A percentile compares a stretch with the other conserved stretches of the same genome.
phyloP scores from a whole-genome alignment of 1,284 basidiomycete species.

The Tilletiopsis washingtonensis region DNA sequence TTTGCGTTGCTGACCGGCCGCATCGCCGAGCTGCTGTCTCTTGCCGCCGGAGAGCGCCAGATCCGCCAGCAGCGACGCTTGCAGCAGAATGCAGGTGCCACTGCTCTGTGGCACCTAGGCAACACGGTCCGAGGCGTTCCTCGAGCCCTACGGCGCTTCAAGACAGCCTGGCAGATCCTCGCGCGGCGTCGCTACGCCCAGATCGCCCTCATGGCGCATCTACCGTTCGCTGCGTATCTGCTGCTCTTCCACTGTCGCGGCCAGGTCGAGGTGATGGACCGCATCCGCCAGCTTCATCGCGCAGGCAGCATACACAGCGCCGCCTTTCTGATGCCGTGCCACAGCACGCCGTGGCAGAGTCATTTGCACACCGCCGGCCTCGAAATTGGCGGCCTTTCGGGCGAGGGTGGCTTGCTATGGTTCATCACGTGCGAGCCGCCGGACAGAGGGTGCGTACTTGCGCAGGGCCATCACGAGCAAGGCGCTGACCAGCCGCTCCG shows the following conservation, averaged over 20 bases:
- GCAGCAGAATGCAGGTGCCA: too few relatives aligned
- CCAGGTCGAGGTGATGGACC: constrained; percentile 20
- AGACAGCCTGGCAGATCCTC: too few relatives aligned
- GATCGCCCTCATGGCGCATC: constrained; percentile 12
- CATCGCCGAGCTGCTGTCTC: too few relatives aligned
- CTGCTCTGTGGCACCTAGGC: too few relatives aligned
- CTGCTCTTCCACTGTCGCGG: constrained; percentile 22
- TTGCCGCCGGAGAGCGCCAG: too few relatives aligned
- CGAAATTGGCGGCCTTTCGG: too few relatives aligned
- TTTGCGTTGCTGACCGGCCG: neutral
- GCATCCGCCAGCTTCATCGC: constrained; percentile 9
- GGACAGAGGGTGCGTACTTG: neutral
- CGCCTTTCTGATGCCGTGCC: constrained; percentile 90
- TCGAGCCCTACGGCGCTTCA: too few relatives aligned
- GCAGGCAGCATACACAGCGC: constrained; percentile 52
- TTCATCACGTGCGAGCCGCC: constrained; percentile 77
- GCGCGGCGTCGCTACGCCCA: too few relatives aligned
- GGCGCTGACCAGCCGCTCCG: neutral
- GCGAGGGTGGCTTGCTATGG: constrained; percentile 55
- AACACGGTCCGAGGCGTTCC: too few relatives aligned
- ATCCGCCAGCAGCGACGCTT: too few relatives aligned
- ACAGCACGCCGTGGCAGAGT: constrained; percentile 91
- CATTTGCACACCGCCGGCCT: constrained; percentile 59
- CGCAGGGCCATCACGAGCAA: neutral
- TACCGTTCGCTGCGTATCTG: constrained; percentile 23